Percentiles rank a stretch among this genome's conserved stretches.
phyloP scores from a whole-genome alignment of 2,329 filamentous ascomycete species.

The Plectosphaerella sp. region DNA sequence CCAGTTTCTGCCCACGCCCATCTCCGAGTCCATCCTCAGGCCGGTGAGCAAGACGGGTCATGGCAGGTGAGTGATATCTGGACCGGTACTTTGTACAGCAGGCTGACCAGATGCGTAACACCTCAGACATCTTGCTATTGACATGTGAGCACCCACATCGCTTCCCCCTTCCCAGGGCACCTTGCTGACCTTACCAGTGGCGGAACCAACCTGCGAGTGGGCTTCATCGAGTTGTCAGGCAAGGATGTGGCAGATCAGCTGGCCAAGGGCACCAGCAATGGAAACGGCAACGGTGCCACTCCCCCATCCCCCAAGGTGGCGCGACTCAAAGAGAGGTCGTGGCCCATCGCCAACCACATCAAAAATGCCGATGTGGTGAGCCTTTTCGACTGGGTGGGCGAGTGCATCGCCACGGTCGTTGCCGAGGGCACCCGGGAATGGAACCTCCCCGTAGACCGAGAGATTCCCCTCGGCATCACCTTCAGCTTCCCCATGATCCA shows the following conservation, averaged over 20 bases:
- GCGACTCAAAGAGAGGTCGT: slow-evolving; percentile 62
- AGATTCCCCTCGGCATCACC: slow-evolving; percentile 62
- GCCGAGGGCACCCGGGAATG: slow-evolving; percentile 45
- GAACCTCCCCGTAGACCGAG: slow-evolving; percentile 33
- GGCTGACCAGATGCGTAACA: neutral
- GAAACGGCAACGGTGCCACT: slow-evolving; percentile 11
- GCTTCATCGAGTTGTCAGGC: slow-evolving; percentile 58
- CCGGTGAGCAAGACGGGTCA: slow-evolving; percentile 36
- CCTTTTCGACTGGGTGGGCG: slow-evolving; percentile 77
- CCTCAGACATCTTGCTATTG: slow-evolving; percentile 55
- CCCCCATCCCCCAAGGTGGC: slow-evolving; percentile 32
- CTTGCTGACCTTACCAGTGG: slow-evolving; percentile 38
- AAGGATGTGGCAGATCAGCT: slow-evolving; percentile 14
- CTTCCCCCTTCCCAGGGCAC: slow-evolving; percentile 1
- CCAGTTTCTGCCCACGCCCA: slow-evolving; percentile 58
- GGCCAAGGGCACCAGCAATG: slow-evolving; percentile 11
- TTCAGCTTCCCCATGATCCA: slow-evolving; percentile 70
- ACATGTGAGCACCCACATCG: slow-evolving; percentile 48
- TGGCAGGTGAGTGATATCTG: slow-evolving; percentile 39
- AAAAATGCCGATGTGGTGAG: slow-evolving; percentile 60
- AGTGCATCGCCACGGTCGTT: slow-evolving; percentile 71
- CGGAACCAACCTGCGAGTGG: slow-evolving; percentile 65
- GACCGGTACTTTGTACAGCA: no score
- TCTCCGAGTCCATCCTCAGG: slow-evolving; percentile 53
- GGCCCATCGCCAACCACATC: slow-evolving; percentile 69